Conservation (phyloP, 2,329 filamentous ascomycete species). For the Aspergillus candidus region DNA sequence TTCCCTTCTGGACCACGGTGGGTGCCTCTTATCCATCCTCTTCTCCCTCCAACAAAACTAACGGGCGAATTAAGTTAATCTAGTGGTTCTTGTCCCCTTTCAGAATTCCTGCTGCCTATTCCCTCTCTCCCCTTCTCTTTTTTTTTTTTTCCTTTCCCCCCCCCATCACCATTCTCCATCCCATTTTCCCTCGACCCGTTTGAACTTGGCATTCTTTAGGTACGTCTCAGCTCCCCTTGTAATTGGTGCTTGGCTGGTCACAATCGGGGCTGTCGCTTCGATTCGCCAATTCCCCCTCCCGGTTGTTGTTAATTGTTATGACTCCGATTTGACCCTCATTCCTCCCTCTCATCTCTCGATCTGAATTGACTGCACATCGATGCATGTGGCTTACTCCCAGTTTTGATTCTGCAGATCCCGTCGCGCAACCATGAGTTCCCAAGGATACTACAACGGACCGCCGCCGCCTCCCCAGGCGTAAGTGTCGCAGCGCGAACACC, state of each 20-base stretch:
- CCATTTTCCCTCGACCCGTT: slow-evolving; percentile 3
- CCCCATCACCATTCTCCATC: slow-evolving; percentile 10
- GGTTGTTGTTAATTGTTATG: neutral
- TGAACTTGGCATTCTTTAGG: slow-evolving; percentile 21
- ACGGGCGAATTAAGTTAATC: too few species aligned
- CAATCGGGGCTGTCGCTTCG: neutral
- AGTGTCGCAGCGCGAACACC: slow-evolving; percentile 11
- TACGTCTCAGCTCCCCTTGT: slow-evolving; percentile 8
- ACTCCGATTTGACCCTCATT: slow-evolving; percentile 2
- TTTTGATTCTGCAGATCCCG: neutral
- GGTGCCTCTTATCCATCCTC: too few species aligned
- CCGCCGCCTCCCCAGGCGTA: slow-evolving; percentile 37
- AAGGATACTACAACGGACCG: slow-evolving; percentile 20
- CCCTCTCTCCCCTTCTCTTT: neutral
- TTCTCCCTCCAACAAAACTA: too few species aligned
- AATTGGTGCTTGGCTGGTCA: slow-evolving; percentile 11
- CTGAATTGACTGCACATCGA: neutral
- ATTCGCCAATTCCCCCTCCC: neutral
- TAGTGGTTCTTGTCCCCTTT: too few species aligned
- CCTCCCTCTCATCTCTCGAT: slow-evolving; percentile 1
- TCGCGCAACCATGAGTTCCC: slow-evolving; percentile 15
- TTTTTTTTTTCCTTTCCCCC: neutral
- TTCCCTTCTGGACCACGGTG: slow-evolving; percentile 1
- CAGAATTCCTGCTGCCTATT: neutral
- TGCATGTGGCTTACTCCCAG: slow-evolving; percentile 2